These are phyloP conservation scores for Xylariomycetidae sp. DNA, from an alignment of 2,329 filamentous ascomycete genomes.

Conservation along the genomic window DNA sequence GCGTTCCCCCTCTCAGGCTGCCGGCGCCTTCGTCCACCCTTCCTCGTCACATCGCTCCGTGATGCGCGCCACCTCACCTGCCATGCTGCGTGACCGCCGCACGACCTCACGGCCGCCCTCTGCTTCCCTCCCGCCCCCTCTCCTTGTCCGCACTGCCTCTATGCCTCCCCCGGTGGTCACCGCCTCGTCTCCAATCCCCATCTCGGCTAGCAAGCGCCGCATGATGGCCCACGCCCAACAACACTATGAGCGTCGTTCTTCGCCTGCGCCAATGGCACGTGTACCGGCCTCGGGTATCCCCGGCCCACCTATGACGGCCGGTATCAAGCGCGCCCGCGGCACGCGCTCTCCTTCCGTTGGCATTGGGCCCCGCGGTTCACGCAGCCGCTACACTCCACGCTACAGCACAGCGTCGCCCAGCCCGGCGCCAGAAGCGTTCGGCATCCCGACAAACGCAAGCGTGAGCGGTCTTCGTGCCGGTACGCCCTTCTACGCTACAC, in stretches of 20 bases:
- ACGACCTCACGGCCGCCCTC: too few species aligned
- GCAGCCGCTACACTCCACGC: conserved; percentile 43
- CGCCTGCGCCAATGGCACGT: too few species aligned
- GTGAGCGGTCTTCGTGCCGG: conserved; percentile 30
- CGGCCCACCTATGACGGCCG: too few species aligned
- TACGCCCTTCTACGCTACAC: conserved; percentile 67
- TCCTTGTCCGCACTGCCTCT: conserved; percentile 46
- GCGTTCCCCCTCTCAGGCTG: too few species aligned
- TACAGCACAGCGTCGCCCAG: conserved; percentile 45
- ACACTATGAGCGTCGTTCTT: conserved; percentile 31
- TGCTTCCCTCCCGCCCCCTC: too few species aligned
- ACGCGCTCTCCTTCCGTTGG: conserved; percentile 50
- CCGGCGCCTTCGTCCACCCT: too few species aligned
- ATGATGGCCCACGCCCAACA: conserved; percentile 38
- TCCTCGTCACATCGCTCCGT: too few species aligned
- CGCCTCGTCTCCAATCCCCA: conserved; percentile 30
- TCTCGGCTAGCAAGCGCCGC: conserved; percentile 42
- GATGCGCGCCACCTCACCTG: too few species aligned
- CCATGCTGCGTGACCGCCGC: conserved; percentile 32
- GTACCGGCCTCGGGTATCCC: too few species aligned
- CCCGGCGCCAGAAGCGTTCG: conserved; percentile 29
- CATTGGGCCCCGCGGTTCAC: conserved; percentile 12
- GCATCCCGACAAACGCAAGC: neutral
- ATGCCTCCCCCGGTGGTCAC: conserved; percentile 43
- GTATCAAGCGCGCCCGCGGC: conserved; percentile 41